A percentile compares a stretch with the other conserved stretches of the same genome.
These are phyloP conservation scores for Diaporthe helianthi DNA, from an alignment of 2,329 filamentous ascomycete genomes.

Conservation along the genomic window DNA sequence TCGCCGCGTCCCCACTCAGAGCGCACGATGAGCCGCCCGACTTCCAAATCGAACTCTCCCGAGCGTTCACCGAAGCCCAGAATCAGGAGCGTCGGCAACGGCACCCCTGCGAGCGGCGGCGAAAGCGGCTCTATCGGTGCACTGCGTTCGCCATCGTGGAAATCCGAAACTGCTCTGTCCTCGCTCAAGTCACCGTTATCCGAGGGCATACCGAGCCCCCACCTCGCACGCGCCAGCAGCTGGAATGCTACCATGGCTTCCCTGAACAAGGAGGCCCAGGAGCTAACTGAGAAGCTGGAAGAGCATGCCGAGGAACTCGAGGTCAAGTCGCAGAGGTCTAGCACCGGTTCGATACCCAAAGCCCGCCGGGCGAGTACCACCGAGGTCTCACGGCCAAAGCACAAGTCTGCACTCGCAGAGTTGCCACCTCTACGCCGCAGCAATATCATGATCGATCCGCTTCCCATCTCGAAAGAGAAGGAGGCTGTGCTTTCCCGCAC, in stretches of 20 bases:
- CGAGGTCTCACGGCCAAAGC: constrained; percentile 57
- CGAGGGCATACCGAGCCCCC: constrained; percentile 47
- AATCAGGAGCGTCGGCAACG: constrained; percentile 66
- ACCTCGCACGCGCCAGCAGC: constrained; percentile 69
- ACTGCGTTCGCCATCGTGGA: constrained; percentile 64
- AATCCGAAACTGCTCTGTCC: constrained; percentile 50
- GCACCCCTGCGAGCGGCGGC: constrained; percentile 65
- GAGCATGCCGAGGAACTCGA: constrained; percentile 73
- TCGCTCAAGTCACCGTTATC: constrained; percentile 42
- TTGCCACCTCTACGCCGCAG: constrained; percentile 73
- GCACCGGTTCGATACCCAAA: constrained; percentile 47
- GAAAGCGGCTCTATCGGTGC: constrained; percentile 58
- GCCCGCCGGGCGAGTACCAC: constrained; percentile 44
- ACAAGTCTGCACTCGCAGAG: constrained; percentile 73
- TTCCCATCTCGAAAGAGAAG: constrained; percentile 86
- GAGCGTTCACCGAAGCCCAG: constrained; percentile 56
- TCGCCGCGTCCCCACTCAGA: constrained; percentile 72
- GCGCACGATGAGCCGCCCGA: constrained; percentile 58
- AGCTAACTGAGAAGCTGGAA: constrained; percentile 80
- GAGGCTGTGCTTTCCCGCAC: constrained; percentile 83
- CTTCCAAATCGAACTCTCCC: constrained; percentile 61
- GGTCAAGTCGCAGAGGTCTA: constrained; percentile 49
- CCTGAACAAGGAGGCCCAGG: constrained; percentile 75
- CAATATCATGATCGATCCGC: constrained; percentile 83
- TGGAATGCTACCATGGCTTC: constrained; percentile 76